Evolutionary conservation across 768 basidiomycete genomes (phyloP), one percentile per base, ranked within the genome.

Genomic region (Trichaptum fuscoviolaceum): DNA sequence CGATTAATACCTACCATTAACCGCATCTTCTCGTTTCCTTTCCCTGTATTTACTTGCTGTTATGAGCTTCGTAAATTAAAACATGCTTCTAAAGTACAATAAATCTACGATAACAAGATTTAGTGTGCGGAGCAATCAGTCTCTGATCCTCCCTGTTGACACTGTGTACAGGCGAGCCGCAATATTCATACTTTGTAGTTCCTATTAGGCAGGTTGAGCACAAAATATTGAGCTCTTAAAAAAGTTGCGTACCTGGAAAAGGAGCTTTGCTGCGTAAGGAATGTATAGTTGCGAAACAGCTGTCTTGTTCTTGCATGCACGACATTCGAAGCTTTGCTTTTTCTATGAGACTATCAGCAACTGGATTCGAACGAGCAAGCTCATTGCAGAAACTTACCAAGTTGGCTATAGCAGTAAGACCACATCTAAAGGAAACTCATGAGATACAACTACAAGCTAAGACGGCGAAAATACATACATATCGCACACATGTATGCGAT

Each of bases 291-390:
- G 95, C 63, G 93, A 94, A 75, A 91, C 91, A 35, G 93, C 93
- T 20, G 95, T 96, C 81, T 96, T 96, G 82, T 97, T 98, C 75
- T 95, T 92, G 79, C 96, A 99, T 25, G 95, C 92, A 65, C 96
- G 92, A 75, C 97, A 99, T 84, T 99, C 95, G 76, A 98, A 99
- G 52, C 88, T 95, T 85, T 98, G 96, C 78, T 98, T 98, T 90
- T 99, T 98, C 87, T 89, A 52, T 35, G 35, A 42, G 35, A 27
- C 9, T 24, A 57, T 70, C 10, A 70, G 64, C 68, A 35, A 71
- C 24, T 27, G 15, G 25, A n/a, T 26, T n/a, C 1, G 35, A 58
- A 30, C 8, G 15, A 58, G 25, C 57, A 58, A 69, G 42, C 35
- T 30, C 30, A 30, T 3, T 18, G n/a, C 25, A 59, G 42, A 63